Base-by-base conservation (phyloP, 805 yeast genomes). In the Myxozyma melibiosi region DNA sequence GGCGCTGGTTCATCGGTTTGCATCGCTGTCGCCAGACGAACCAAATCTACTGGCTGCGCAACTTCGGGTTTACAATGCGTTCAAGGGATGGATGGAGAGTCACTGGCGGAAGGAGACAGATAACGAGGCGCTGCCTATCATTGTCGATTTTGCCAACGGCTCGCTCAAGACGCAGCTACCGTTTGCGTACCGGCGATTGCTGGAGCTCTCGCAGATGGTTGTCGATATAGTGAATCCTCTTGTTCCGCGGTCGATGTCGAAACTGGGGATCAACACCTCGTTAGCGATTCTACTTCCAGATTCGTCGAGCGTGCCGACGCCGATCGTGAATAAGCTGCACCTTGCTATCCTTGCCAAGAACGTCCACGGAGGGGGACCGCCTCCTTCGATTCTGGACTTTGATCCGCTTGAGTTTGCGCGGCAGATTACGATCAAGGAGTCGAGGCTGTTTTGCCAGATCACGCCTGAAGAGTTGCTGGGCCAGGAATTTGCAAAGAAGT, bases 1-100 rank as follows among this genome's bases (percentile, higher is more conserved):
- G 39, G 68, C 80, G 41, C 72, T 89, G 65, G 79, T 87, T 31
- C 78, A 79, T 38, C 76, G 95, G 53, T 92, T 84, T 71, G 79
- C 84, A 52, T 43, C 64, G 24, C 43, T 56, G 27, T 39, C 57
- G 3, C 62, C 63, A n/a, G 62, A 55, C 39, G 62, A 55, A 40
- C 53, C 48, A 9, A 56, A 54, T 34, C 40, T 46, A 30, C 41
- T 53, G 6, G 55, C 65, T 7, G 57, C 55, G 3, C 47, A 55
- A 14, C 43, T 63, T 13, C 57, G 65, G 45, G 83, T 90, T 38
- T 82, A 85, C 63, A 82, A 80, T 62, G 77, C 86, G 70, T 81
- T 90, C 68, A 87, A 84, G 69, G 75, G 82, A 34, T 92, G 99
- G 99, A 73, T 92, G 70, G 96, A 90, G 70, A 85, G 94, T 50